A percentile compares a stretch with the other conserved stretches of the same genome.
Evolutionary conservation across 2,329 filamentous ascomycete genomes (phyloP).

Genomic region (Fusarium paranaense): DNA sequence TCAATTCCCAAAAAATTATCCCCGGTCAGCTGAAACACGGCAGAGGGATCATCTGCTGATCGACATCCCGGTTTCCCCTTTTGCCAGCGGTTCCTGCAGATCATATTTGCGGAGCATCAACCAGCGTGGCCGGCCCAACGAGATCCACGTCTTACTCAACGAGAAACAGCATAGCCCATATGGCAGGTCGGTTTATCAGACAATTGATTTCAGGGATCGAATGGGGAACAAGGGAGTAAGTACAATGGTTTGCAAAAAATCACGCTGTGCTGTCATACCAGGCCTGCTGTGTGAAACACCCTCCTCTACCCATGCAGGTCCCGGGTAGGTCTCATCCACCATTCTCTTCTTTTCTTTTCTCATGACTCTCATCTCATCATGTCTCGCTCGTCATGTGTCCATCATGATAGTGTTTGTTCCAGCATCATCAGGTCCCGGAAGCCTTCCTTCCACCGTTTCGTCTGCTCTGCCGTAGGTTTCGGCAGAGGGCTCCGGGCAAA

Average conservation of each 20-base stretch:
- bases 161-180: constrained; percentile 7
- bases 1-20: neutral
- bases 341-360: neutral
- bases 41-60: constrained; percentile 7
- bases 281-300: constrained; percentile 8
- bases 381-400: constrained; percentile 6
- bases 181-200: neutral
- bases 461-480: constrained; percentile 62
- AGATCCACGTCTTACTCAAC: constrained; percentile 18
- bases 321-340: neutral
- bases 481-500: constrained; percentile 48
- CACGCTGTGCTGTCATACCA: constrained; percentile 4
- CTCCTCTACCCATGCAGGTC: constrained; percentile 28
- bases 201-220: neutral
- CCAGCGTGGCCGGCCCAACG: constrained; percentile 1
- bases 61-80: constrained; percentile 2
- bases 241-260: neutral
- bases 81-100: constrained; percentile 33
- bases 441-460: constrained; percentile 64
- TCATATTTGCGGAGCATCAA: constrained; percentile 27
- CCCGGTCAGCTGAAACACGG: constrained; percentile 9
- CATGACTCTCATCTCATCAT: neutral
- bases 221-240: neutral
- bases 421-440: constrained; percentile 64
- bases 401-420: constrained; percentile 58